A percentile compares a stretch with the other conserved stretches of the same genome.
These are phyloP conservation scores for Teunomyces tritomae DNA, from an alignment of 805 yeast genomes.

Conservation along the genomic window DNA sequence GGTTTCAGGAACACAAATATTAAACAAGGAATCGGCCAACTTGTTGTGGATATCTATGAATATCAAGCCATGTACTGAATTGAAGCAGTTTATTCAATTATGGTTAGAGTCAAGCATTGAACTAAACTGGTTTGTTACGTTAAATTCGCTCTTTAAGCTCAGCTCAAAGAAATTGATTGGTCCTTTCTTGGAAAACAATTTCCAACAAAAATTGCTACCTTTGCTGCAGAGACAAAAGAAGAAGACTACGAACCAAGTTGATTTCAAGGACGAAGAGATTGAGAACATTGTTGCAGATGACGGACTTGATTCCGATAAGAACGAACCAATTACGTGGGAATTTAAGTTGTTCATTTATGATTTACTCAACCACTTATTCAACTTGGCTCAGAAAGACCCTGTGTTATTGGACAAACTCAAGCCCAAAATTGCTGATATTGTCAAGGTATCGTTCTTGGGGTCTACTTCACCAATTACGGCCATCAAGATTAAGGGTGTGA, in stretches of 20 bases:
- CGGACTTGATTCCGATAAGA: conserved; percentile 38
- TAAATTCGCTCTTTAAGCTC: conserved; percentile 48
- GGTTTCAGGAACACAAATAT: conserved; percentile 43
- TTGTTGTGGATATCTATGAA: conserved; percentile 60
- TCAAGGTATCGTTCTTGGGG: conserved; percentile 76
- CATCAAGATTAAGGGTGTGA: conserved; percentile 64
- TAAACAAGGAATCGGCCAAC: conserved; percentile 46
- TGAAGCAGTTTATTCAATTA: conserved; percentile 46
- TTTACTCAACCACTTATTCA: conserved; percentile 43
- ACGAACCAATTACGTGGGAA: conserved; percentile 58
- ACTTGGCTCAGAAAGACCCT: conserved; percentile 37
- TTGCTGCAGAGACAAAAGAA: conserved; percentile 42
- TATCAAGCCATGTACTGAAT: conserved; percentile 44
- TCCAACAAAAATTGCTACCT: conserved; percentile 40
- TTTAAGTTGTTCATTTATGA: conserved; percentile 50
- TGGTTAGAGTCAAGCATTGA: conserved; percentile 58
- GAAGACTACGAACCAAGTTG: conserved; percentile 25
- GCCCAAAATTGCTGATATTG: conserved; percentile 57
- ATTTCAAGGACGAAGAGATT: conserved; percentile 42
- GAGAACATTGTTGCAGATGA: conserved; percentile 36
- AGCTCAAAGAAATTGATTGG: conserved; percentile 43
- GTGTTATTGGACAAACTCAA: conserved; percentile 45
- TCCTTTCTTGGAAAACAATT: conserved; percentile 36
- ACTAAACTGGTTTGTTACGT: conserved; percentile 56
- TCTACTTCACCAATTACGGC: conserved; percentile 67